phyloP scores from a whole-genome alignment of 306 rosid species.

The Albizia julibrissin region DNA sequence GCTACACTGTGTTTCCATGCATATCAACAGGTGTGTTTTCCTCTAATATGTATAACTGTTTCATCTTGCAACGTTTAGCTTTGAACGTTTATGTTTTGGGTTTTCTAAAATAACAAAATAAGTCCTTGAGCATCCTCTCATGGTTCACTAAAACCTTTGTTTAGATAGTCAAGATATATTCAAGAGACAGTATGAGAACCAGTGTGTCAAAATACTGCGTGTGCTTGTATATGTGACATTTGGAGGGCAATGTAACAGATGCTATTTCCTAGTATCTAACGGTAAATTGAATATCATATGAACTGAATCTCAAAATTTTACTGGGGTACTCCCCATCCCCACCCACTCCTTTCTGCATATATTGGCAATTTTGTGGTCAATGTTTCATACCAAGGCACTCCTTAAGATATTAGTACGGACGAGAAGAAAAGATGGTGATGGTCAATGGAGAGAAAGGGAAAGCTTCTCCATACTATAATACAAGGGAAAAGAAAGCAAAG shows the following conservation, averaged over 20 bases:
- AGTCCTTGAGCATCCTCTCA: slow-evolving; percentile 10
- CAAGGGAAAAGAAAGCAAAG: slow-evolving; percentile 1
- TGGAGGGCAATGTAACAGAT: not conserved
- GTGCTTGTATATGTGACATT: not conserved
- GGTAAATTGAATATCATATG: not conserved
- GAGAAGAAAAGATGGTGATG: too few species aligned
- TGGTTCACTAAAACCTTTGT: not conserved
- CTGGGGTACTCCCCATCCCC: too few species aligned
- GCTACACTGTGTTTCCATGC: slow-evolving; percentile 97
- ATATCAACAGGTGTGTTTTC: slow-evolving; percentile 82
- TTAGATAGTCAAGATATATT: too few species aligned
- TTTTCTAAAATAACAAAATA: not conserved
- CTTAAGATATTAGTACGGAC: not conserved
- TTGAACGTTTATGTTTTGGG: not conserved
- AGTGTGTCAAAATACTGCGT: not conserved
- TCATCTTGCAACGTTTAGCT: not conserved
- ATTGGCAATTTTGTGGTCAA: not conserved
- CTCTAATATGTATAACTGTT: slow-evolving; percentile 19
- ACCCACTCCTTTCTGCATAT: too few species aligned
- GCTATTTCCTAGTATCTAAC: not conserved
- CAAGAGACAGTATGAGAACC: not conserved
- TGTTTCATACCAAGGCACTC: not conserved
- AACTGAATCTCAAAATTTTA: not conserved
- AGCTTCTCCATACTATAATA: not conserved
- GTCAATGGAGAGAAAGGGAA: too few species aligned